Conservation (phyloP, 441 rosid species). For the Pelargonium australe region DNA sequence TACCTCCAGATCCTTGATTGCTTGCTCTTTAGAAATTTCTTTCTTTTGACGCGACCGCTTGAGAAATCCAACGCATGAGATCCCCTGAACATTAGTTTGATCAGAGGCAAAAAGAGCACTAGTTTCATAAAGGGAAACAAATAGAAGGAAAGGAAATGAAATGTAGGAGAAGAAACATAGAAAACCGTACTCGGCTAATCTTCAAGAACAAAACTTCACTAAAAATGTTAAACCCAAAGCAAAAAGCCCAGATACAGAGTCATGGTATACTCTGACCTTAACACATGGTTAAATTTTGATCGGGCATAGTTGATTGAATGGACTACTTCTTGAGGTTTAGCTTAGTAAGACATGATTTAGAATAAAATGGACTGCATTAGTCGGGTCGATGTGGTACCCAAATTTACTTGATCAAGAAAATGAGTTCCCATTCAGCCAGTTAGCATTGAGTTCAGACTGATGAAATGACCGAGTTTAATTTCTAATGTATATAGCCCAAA, state of each 20-base stretch:
- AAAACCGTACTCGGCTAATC: not conserved
- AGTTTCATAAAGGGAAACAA: not conserved
- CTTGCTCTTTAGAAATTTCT: slow-evolving; percentile 6
- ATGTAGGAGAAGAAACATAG: not conserved
- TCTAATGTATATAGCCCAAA: no score
- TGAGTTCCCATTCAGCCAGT: not conserved
- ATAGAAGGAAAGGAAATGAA: not conserved
- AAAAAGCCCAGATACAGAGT: not conserved
- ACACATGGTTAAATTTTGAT: not conserved
- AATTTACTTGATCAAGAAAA: not conserved
- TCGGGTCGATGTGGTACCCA: no score
- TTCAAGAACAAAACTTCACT: not conserved
- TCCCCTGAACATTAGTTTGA: slow-evolving; percentile 1
- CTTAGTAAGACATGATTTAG: not conserved
- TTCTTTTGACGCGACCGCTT: not conserved
- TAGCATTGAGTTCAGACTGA: not conserved
- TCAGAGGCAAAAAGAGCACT: not conserved
- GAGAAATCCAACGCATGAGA: slow-evolving; percentile 1
- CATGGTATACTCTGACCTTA: no score
- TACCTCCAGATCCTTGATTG: slow-evolving; percentile 10
- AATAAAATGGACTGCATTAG: not conserved
- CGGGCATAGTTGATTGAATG: not conserved
- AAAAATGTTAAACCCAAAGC: not conserved
- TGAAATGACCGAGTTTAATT: no score
- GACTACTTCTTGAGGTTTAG: not conserved